Percentiles rank a stretch among this genome's conserved stretches.
These are phyloP conservation scores for Aspergillus sp. DNA, from an alignment of 2,329 filamentous ascomycete genomes.

Conservation along the genomic window DNA sequence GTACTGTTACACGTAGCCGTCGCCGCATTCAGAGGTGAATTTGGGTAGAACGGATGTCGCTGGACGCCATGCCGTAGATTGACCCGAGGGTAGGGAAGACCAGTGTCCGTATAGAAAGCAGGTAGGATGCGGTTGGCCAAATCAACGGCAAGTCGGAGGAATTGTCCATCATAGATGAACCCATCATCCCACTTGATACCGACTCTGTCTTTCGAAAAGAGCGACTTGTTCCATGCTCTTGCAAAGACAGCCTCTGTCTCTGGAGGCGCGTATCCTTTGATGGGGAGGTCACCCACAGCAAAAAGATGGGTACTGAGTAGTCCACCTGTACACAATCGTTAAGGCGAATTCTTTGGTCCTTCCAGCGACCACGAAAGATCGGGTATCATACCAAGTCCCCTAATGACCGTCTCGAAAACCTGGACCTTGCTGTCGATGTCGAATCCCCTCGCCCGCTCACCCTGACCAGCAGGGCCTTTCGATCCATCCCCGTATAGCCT, in stretches of 20 bases:
- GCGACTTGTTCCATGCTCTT: slow-evolving; percentile 36
- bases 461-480: slow-evolving; percentile 61
- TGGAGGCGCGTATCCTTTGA: slow-evolving; percentile 65
- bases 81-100: slow-evolving; percentile 89
- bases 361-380: neutral
- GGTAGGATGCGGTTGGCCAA: slow-evolving; percentile 79
- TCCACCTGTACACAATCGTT: slow-evolving; percentile 52
- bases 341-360: neutral
- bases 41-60: slow-evolving; percentile 70
- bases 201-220: slow-evolving; percentile 13
- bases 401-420: slow-evolving; percentile 96
- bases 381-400: slow-evolving; percentile 53
- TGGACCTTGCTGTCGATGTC: slow-evolving; percentile 97
- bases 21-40: slow-evolving; percentile 67
- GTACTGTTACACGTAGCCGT: slow-evolving; percentile 36
- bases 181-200: slow-evolving; percentile 69
- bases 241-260: slow-evolving; percentile 33
- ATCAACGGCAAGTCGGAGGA: slow-evolving; percentile 84
- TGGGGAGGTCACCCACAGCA: slow-evolving; percentile 83
- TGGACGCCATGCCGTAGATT: slow-evolving; percentile 80
- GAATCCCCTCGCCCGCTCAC: slow-evolving; percentile 72
- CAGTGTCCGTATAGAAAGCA: slow-evolving; percentile 86
- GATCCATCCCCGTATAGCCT: slow-evolving; percentile 83
- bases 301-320: slow-evolving; percentile 91
- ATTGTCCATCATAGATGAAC: slow-evolving; percentile 81